Evolutionary conservation across 139 green algal genomes (phyloP), one percentile per base, ranked within the genome.

Genomic region (Volvox reticuliferus): DNA sequence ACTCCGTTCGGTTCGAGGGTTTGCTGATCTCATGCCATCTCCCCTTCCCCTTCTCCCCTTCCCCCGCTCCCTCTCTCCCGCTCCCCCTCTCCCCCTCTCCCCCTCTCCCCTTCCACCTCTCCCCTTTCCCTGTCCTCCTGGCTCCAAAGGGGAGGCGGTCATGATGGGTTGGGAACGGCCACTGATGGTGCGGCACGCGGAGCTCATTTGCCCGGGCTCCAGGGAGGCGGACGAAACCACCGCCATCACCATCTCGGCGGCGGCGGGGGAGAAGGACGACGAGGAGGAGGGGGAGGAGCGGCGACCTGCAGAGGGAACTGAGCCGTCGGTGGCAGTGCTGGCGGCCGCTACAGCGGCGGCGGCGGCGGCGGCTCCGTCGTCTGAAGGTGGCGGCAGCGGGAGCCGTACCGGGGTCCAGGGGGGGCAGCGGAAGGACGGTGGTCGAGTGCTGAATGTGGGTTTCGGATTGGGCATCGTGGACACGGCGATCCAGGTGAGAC

Each of bases 81-180:
- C 9, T 9, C 44, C 44, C 5, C 5, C 44, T 55, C 44, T 55
- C 44, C 44, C 44, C 44, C 9, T 55, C 44, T 55, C 44, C 44
- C 44, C 44, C 44, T 55, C 44, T 9, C 44, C 9, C 44, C 44
- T 55, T 9, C 44, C 44, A 9, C 5, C 44, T 55, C 44, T 55
- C 44, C 44, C 44, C 5, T 5, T 22, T 62, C 32, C 76, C 76
- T 1, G 16, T n/a, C n/a, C 78, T 24, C 21, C 36, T 35, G 32
- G 33, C 71, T n/a, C 63, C 32, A 24, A 67, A 97, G 94, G 95
- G 12, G 96, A 98, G 50, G 98, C 95, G 1, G 98, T 99, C 30
- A 99, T 99, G 98, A 99, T 99, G 98, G 94, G 93, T 0, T 99
- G 98, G 98, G 98, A 99, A 92, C 78, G 91, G 17, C 97, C 97